phyloP scores from a whole-genome alignment of 352 stramenopile genomes.

The Pythium plurisporium region DNA sequence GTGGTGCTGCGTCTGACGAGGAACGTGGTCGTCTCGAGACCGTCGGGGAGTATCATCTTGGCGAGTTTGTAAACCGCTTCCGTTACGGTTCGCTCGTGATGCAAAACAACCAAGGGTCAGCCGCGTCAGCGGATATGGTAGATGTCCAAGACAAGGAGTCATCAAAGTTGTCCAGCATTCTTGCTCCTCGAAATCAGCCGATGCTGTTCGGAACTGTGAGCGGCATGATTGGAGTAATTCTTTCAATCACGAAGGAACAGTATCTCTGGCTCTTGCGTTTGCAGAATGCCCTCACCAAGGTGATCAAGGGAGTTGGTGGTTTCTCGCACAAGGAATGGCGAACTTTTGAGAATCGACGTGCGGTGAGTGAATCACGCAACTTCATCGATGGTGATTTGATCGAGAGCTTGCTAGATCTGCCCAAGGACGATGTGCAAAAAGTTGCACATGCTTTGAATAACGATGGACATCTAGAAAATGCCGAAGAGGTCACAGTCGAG shows the following conservation, averaged over 20 bases:
- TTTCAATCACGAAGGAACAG: constrained; percentile 89
- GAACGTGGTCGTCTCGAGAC: constrained; percentile 91
- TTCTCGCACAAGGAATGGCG: constrained; percentile 92
- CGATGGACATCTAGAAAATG: constrained; percentile 69
- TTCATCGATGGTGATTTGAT: constrained; percentile 96
- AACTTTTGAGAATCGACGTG: constrained; percentile 89
- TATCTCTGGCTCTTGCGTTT: constrained; percentile 90
- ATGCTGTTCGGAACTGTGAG: constrained; percentile 95
- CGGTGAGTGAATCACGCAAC: constrained; percentile 78
- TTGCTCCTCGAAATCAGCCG: constrained; percentile 30
- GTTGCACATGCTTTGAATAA: constrained; percentile 92
- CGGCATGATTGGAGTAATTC: constrained; percentile 93
- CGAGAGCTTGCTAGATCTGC: constrained; percentile 93
- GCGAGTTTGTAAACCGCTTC: constrained; percentile 96
- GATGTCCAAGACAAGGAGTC: constrained; percentile 27
- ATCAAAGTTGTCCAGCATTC: constrained; percentile 1
- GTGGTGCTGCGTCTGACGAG: constrained; percentile 89
- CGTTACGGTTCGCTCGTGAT: constrained; percentile 94
- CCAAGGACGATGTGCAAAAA: constrained; percentile 84
- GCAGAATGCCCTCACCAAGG: constrained; percentile 84
- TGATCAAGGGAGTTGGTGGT: constrained; percentile 90
- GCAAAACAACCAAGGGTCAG: constrained; percentile 56
- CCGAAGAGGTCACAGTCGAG: constrained; percentile 57
- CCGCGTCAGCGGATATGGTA: constrained; percentile 39
- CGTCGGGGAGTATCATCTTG: constrained; percentile 92